Percentiles rank a stretch among this genome's conserved stretches.
These are phyloP conservation scores for Cutaneotrichosporon sp. DNA, from an alignment of 1,284 basidiomycete species.

Conservation along the genomic window DNA sequence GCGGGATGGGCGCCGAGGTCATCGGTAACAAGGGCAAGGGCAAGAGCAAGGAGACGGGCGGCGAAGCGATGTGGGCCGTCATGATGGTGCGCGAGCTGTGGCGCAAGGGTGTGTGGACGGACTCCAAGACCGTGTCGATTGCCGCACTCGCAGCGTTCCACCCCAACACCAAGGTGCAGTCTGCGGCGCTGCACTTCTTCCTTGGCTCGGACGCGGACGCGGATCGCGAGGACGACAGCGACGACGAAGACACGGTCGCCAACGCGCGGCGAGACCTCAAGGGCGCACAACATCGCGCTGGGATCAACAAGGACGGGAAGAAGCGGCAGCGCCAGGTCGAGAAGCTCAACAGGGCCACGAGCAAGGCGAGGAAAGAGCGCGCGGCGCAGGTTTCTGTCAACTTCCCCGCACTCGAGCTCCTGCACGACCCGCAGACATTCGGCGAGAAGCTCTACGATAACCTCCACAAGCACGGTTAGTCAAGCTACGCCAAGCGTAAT, in stretches of 20 bases:
- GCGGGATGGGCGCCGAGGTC: conserved; percentile 77
- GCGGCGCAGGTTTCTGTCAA: conserved; percentile 61
- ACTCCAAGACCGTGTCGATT: conserved; percentile 91
- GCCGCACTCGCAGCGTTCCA: conserved; percentile 90
- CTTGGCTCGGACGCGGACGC: conserved; percentile 75
- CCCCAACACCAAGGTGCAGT: conserved; percentile 91
- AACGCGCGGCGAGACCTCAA: conserved; percentile 64
- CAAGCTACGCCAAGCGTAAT: background rate
- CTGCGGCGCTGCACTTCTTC: conserved; percentile 96
- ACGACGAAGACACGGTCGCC: conserved; percentile 62
- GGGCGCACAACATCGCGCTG: conserved; percentile 73
- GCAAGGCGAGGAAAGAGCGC: conserved; percentile 64
- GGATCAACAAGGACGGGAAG: conserved; percentile 88
- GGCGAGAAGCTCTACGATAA: conserved; percentile 91
- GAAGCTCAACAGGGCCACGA: conserved; percentile 59
- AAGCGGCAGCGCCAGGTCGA: conserved; percentile 68
- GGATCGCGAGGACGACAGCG: conserved; percentile 69
- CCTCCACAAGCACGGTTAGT: conserved; percentile 64
- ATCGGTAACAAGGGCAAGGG: conserved; percentile 69
- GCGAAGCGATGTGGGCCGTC: conserved; percentile 97
- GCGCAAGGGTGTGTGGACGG: conserved; percentile 91
- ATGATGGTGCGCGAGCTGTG: conserved; percentile 92
- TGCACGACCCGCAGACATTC: conserved; percentile 95
- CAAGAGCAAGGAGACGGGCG: conserved; percentile 57
- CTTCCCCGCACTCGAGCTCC: conserved; percentile 88